Evolutionary conservation across 2,329 filamentous ascomycete genomes (phyloP), one percentile per base, ranked within the genome.

Genomic region (Fusarium subglutinans): DNA sequence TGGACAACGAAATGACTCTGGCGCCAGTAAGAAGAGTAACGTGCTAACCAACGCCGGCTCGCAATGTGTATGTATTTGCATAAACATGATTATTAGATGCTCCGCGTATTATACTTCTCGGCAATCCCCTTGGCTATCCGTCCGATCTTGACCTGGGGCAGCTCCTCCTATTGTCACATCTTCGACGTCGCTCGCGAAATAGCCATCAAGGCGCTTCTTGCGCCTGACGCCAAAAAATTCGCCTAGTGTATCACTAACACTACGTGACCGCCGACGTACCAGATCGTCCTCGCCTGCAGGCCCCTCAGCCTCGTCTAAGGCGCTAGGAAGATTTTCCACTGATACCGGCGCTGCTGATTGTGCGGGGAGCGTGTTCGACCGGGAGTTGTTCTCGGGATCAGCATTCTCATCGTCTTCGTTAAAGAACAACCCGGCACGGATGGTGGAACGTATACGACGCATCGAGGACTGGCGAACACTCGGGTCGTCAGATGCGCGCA

Each of bases 381-480:
- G 72, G 24, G 72, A 70, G 38, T 44, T 64, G 35, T 45, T 54
- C 30, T 69, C 69, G 38, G 15, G 37, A 55, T 57, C 50, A 35
- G 55, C 75, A 60, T 79, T 78, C 37, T 85, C 82, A 26, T 83
- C 82, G 24, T 84, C 83, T 50, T 87, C 83, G 50, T 86, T 82
- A 69, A 89, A 86, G 78, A 88, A 90, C 41, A 90, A 81, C 61
- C 88, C 89, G 18, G 87, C 85, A 54, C 88, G 83, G 37, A 90
- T 84, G 56, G 85, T 86, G 14, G 86, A 86, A 53, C 87, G 83
- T 61, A 86, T 82, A 18, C 87, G 84, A 53, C 85, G 82, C 54
- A 86, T 81, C 14, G 86, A 87, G 15, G 85, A 84, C 62, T 82
- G 84, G 45, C 83, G 83, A 11, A 83, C 68, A 26, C 82, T 75